phyloP scores from a whole-genome alignment of 2,329 filamentous ascomycete species.

The Colletotrichum sp. region DNA sequence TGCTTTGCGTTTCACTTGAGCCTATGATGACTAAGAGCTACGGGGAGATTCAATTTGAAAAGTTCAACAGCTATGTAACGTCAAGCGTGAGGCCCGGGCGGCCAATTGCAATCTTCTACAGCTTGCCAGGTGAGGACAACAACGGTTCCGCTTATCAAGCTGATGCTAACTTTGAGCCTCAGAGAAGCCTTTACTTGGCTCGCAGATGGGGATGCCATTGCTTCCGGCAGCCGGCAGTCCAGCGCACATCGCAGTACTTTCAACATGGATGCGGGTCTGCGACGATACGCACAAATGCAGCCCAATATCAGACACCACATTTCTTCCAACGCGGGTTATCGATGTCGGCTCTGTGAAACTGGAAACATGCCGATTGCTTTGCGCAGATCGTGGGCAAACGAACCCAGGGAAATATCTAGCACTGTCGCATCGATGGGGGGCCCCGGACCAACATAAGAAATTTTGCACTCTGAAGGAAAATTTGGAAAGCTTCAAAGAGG shows the following conservation, averaged over 20 bases:
- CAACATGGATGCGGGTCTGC: neutral
- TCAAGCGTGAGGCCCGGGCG: neutral
- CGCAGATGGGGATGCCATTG: neutral
- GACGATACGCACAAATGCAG: neutral
- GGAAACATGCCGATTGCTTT: neutral
- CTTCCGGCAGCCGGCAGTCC: neutral
- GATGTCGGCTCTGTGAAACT: neutral
- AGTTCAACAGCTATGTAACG: neutral
- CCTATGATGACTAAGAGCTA: neutral
- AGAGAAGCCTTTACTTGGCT: neutral
- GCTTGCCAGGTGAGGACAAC: neutral
- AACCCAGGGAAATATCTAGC: neutral
- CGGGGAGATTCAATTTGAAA: neutral
- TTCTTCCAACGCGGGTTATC: neutral
- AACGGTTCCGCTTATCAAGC: accelerated
- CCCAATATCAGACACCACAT: neutral
- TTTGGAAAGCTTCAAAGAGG: accelerated
- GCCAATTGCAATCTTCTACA: neutral
- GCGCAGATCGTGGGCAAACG: neutral
- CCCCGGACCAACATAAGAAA: neutral
- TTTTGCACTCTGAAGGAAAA: neutral
- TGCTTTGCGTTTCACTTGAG: neutral
- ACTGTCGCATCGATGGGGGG: neutral
- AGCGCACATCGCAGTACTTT: neutral
- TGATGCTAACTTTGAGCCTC: accelerated